These are phyloP conservation scores for Coelomomyces lativittatus DNA, from an alignment of 371 early-diverging fungal species.

Conservation along the genomic window DNA sequence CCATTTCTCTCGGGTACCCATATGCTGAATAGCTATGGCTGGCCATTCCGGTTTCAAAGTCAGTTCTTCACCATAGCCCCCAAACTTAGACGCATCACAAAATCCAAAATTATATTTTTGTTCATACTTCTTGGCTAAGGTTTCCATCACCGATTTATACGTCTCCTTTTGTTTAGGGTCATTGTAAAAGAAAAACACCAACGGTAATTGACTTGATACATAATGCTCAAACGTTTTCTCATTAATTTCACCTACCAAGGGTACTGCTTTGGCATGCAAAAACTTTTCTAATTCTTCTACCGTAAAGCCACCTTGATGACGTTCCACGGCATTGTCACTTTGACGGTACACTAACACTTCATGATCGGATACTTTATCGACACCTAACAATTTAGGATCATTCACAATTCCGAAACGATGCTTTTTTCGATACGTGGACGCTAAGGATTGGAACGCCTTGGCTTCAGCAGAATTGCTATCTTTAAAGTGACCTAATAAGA, in stretches of 20 bases:
- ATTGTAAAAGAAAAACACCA: constrained; percentile 69
- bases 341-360: constrained; percentile 64
- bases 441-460: constrained; percentile 41
- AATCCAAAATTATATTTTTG: constrained; percentile 73
- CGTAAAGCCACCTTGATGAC: constrained; percentile 15
- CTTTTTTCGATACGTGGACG: constrained; percentile 59
- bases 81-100: constrained; percentile 67
- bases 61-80: constrained; percentile 61
- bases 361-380: constrained; percentile 32
- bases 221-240: constrained; percentile 67
- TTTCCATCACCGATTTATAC: constrained; percentile 24
- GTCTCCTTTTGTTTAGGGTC: constrained; percentile 34
- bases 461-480: constrained; percentile 38
- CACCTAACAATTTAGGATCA: constrained; percentile 28
- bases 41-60: constrained; percentile 74
- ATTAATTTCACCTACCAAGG: constrained; percentile 72
- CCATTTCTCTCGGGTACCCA: constrained; percentile 51
- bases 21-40: constrained; percentile 55
- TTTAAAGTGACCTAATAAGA: constrained; percentile 60
- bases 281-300: constrained; percentile 24
- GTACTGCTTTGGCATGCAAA: constrained; percentile 54
- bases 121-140: constrained; percentile 64
- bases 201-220: constrained; percentile 61
- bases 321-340: constrained; percentile 67
- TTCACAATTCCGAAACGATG: constrained; percentile 58